These are phyloP conservation scores for Tarenaya hassleriana DNA, from an alignment of 345 rosid genomes.

Conservation along the genomic window DNA sequence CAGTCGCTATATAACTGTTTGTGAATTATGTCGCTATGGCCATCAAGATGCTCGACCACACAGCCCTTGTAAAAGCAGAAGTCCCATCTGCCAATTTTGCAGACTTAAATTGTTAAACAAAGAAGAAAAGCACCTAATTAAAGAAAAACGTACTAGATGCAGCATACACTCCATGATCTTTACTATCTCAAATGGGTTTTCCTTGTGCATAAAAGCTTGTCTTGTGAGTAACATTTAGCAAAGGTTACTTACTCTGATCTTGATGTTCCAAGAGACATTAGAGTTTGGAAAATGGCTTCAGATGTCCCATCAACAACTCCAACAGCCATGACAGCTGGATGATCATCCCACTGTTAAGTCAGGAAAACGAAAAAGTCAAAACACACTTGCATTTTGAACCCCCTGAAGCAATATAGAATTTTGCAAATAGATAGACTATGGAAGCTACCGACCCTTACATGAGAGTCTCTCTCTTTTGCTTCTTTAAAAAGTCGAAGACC, in stretches of 20 bases:
- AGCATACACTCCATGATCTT: background rate
- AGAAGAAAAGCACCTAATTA: background rate
- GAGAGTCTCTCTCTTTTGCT: constrained; percentile 73
- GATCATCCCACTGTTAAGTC: constrained; percentile 73
- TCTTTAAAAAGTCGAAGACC: constrained; percentile 92
- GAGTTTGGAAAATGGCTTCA: constrained; percentile 85
- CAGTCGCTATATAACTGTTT: constrained; percentile 77
- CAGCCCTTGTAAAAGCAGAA: constrained; percentile 88
- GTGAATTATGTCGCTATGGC: constrained; percentile 89
- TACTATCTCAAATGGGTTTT: background rate
- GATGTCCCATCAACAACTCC: constrained; percentile 89
- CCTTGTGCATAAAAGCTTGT: background rate
- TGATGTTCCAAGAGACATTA: constrained; percentile 92
- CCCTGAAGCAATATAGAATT: background rate
- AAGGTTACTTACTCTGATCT: constrained; percentile 77
- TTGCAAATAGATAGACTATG: constrained; percentile 6
- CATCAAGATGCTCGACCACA: constrained; percentile 89
- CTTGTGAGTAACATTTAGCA: constrained; percentile 1
- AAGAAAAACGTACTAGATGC: background rate
- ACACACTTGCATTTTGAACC: too few relatives aligned
- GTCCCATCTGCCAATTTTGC: constrained; percentile 69
- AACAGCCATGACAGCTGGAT: constrained; percentile 97
- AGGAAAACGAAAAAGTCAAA: constrained; percentile 12
- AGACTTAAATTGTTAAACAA: background rate
- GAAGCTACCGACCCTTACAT: constrained; percentile 49